These are phyloP conservation scores for Xylaria digitata DNA, from an alignment of 2,329 filamentous ascomycete species.

Conservation along the genomic window DNA sequence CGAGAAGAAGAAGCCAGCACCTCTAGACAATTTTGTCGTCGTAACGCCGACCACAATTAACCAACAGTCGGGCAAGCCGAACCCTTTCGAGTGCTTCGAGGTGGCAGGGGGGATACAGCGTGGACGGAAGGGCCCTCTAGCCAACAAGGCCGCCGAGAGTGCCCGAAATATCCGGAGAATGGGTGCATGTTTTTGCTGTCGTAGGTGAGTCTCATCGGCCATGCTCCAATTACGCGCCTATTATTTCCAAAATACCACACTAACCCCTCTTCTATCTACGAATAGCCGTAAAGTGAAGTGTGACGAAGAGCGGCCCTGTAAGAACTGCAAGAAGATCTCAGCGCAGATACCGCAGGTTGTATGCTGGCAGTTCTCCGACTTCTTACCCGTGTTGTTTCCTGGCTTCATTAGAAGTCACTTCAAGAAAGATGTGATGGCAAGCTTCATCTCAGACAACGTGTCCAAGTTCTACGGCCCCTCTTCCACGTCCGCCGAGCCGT, in stretches of 20 bases:
- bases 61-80: slow-evolving; percentile 61
- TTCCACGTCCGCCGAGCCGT: slow-evolving; percentile 50
- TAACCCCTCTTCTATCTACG: slow-evolving; percentile 4
- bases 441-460: slow-evolving; percentile 63
- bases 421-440: slow-evolving; percentile 60
- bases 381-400: slow-evolving; percentile 64
- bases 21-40: slow-evolving; percentile 64
- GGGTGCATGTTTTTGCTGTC: slow-evolving; percentile 70
- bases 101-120: slow-evolving; percentile 63
- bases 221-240: neutral
- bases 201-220: slow-evolving; percentile 47
- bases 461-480: slow-evolving; percentile 27
- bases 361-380: slow-evolving; percentile 70
- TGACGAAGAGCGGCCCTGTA: slow-evolving; percentile 66
- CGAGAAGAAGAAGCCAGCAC: slow-evolving; percentile 58
- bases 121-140: slow-evolving; percentile 67
- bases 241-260: neutral
- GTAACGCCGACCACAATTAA: slow-evolving; percentile 66
- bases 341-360: slow-evolving; percentile 63
- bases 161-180: slow-evolving; percentile 65
- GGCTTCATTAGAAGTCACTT: slow-evolving; percentile 64
- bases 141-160: slow-evolving; percentile 64
- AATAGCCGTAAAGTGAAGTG: slow-evolving; percentile 67
- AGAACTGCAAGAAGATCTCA: slow-evolving; percentile 66
- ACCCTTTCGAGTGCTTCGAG: slow-evolving; percentile 67